A percentile compares a stretch with the other conserved stretches of the same genome.
Evolutionary conservation across 768 basidiomycete genomes (phyloP).

Genomic region (Megacollybia marginata): DNA sequence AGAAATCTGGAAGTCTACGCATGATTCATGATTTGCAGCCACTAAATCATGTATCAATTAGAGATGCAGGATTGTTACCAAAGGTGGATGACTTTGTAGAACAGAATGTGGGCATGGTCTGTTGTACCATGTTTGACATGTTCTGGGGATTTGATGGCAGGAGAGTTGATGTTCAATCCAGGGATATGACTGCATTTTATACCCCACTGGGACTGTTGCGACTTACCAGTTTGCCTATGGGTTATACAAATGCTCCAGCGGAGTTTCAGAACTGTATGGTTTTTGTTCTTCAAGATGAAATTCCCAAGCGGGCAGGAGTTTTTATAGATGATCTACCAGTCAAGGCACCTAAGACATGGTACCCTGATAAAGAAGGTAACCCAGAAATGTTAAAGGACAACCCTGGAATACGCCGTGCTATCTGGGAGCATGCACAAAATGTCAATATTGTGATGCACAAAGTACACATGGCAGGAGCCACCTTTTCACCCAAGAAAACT

Average conservation of each 20-base stretch:
- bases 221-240: slow-evolving; percentile 28
- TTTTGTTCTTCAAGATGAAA: slow-evolving; percentile 26
- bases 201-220: slow-evolving; percentile 25
- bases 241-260: slow-evolving; percentile 28
- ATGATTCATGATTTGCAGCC: slow-evolving; percentile 20
- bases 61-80: slow-evolving; percentile 18
- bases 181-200: slow-evolving; percentile 7
- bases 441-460: slow-evolving; percentile 21
- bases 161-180: no score
- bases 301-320: slow-evolving; percentile 9
- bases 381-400: slow-evolving; percentile 11
- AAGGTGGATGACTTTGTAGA: slow-evolving; percentile 2
- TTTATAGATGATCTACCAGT: slow-evolving; percentile 26
- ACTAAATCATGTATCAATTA: slow-evolving; percentile 22
- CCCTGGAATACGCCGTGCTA: slow-evolving; percentile 18
- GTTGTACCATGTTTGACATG: slow-evolving; percentile 7
- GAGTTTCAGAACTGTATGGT: slow-evolving; percentile 8
- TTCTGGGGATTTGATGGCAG: no score
- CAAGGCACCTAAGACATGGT: slow-evolving; percentile 23
- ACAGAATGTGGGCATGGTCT: slow-evolving; percentile 14
- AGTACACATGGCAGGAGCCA: slow-evolving; percentile 19
- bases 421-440: slow-evolving; percentile 29
- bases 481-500: slow-evolving; percentile 7
- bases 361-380: slow-evolving; percentile 13
- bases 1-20: slow-evolving; percentile 18